These are phyloP conservation scores for Trichoderma sp. DNA, from an alignment of 2,329 filamentous ascomycete genomes.

Conservation along the genomic window DNA sequence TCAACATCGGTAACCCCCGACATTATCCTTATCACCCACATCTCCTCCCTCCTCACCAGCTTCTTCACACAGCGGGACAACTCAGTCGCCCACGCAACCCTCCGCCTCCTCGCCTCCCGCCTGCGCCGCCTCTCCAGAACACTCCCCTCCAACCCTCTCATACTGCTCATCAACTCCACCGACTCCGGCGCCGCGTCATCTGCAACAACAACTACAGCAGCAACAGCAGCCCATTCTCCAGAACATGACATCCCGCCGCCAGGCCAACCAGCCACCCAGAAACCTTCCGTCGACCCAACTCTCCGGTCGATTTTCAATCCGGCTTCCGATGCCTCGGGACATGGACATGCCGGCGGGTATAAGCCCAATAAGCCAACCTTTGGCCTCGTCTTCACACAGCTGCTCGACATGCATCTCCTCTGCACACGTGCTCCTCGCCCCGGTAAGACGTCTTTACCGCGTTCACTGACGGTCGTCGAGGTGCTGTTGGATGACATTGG, in stretches of 20 bases:
- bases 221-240: neutral
- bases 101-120: slow-evolving; percentile 48
- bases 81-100: slow-evolving; percentile 45
- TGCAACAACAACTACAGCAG: neutral
- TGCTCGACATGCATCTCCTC: slow-evolving; percentile 55
- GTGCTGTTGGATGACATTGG: slow-evolving; percentile 52
- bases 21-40: slow-evolving; percentile 55
- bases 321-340: slow-evolving; percentile 22
- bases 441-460: slow-evolving; percentile 15
- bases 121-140: slow-evolving; percentile 47
- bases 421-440: slow-evolving; percentile 42
- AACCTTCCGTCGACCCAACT: slow-evolving; percentile 39
- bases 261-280: slow-evolving; percentile 4
- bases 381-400: slow-evolving; percentile 53
- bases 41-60: slow-evolving; percentile 49
- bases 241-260: neutral
- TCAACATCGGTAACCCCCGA: neutral
- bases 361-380: slow-evolving; percentile 50
- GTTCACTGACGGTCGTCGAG: slow-evolving; percentile 47
- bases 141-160: slow-evolving; percentile 43
- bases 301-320: slow-evolving; percentile 50
- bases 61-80: slow-evolving; percentile 52
- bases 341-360: slow-evolving; percentile 22
- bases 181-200: slow-evolving; percentile 11
- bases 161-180: slow-evolving; percentile 57